A percentile compares a stretch with the other conserved stretches of the same genome.
phyloP scores from a whole-genome alignment of 2,329 filamentous ascomycete species.

The Calonectria ilicicola region DNA sequence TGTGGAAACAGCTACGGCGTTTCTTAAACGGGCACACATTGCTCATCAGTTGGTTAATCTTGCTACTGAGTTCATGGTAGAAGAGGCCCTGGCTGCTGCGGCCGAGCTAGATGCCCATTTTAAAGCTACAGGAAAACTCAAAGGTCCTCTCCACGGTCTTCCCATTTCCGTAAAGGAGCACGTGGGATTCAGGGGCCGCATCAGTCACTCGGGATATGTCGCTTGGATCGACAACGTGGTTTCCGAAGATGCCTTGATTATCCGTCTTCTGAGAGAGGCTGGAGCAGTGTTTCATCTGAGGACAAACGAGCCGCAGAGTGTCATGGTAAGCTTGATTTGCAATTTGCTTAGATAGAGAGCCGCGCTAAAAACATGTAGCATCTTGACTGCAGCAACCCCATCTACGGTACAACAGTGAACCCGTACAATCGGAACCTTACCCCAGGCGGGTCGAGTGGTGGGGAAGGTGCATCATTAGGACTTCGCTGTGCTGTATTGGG shows the following conservation, averaged over 20 bases:
- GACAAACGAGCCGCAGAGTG: conserved; percentile 4
- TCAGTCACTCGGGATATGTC: conserved; percentile 22
- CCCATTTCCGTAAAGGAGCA: conserved; percentile 38
- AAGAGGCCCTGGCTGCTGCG: conserved; percentile 27
- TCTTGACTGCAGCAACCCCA: conserved; percentile 50
- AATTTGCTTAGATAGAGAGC: not conserved
- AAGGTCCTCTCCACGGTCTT: conserved; percentile 30
- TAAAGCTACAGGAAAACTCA: not conserved
- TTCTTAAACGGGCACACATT: conserved; percentile 33
- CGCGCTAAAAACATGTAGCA: conserved; percentile 27
- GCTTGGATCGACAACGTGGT: conserved; percentile 23
- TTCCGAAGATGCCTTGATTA: conserved; percentile 20
- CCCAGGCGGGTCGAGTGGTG: conserved; percentile 56
- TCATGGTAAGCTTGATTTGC: not conserved
- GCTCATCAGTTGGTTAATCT: conserved; percentile 35
- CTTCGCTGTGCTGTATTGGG: conserved; percentile 55
- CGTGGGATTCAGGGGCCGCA: conserved; percentile 27
- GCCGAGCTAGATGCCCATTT: conserved; percentile 24
- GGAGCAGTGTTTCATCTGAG: not conserved
- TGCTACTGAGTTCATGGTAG: conserved; percentile 35
- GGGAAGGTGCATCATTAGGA: conserved; percentile 55
- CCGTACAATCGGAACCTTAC: conserved; percentile 53
- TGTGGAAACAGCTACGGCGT: conserved; percentile 19
- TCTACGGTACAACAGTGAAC: conserved; percentile 54
- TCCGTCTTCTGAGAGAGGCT: not conserved